These are phyloP conservation scores for Aspergillus puulaauensis DNA, from an alignment of 2,329 filamentous ascomycete genomes.

Conservation along the genomic window DNA sequence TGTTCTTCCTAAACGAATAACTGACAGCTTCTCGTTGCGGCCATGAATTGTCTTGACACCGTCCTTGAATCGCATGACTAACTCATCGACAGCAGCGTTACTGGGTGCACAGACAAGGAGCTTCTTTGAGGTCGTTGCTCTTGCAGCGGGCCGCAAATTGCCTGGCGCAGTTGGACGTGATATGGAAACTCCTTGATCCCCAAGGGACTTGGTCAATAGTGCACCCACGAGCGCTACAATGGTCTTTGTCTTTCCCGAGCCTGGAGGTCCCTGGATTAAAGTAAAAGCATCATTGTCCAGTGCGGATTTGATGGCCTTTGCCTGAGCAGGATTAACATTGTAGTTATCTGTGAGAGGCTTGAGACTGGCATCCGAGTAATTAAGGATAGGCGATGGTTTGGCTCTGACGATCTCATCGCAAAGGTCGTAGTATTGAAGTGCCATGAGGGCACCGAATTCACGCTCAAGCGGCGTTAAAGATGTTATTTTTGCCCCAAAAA, in stretches of 20 bases:
- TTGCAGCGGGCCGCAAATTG: slow-evolving; percentile 32
- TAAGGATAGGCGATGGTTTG: slow-evolving; percentile 83
- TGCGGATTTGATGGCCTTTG: slow-evolving; percentile 86
- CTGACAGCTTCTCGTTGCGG: slow-evolving; percentile 71
- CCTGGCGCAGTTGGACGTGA: slow-evolving; percentile 42
- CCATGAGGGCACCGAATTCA: slow-evolving; percentile 89
- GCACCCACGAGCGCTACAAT: slow-evolving; percentile 95
- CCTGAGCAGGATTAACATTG: slow-evolving; percentile 82
- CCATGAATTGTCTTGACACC: slow-evolving; percentile 79
- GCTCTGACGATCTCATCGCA: slow-evolving; percentile 89
- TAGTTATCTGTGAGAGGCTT: slow-evolving; percentile 72
- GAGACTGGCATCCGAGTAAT: slow-evolving; percentile 73
- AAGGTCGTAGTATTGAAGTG: slow-evolving; percentile 91
- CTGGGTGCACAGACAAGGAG: slow-evolving; percentile 95
- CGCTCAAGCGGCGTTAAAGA: slow-evolving; percentile 94
- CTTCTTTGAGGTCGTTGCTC: slow-evolving; percentile 65
- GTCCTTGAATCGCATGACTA: slow-evolving; percentile 87
- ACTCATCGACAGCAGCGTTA: slow-evolving; percentile 94
- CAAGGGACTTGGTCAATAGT: slow-evolving; percentile 64
- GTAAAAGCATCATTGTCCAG: slow-evolving; percentile 97
- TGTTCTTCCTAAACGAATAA: slow-evolving; percentile 84
- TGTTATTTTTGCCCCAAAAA: slow-evolving; percentile 79
- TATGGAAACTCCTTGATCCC: slow-evolving; percentile 50
- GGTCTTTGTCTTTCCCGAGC: slow-evolving; percentile 97
- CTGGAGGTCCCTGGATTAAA: slow-evolving; percentile 90